These are phyloP conservation scores for Boletus sp. DNA, from an alignment of 1,284 basidiomycete species.

Conservation along the genomic window DNA sequence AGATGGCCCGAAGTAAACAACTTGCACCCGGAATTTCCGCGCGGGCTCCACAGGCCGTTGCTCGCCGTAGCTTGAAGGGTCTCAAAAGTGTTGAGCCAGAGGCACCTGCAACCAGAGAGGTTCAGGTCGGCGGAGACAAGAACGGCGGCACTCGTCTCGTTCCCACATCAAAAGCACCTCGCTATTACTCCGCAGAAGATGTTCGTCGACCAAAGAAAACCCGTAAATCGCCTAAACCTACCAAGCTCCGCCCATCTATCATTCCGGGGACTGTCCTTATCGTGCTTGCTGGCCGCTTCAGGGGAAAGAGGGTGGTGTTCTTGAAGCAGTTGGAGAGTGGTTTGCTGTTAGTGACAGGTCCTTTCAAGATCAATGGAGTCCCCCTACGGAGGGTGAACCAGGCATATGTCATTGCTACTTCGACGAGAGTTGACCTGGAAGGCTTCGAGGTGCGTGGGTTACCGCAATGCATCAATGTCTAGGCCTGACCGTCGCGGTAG, in stretches of 20 bases:
- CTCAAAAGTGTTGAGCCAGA: slow-evolving; percentile 77
- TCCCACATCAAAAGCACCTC: slow-evolving; percentile 86
- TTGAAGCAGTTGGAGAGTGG: slow-evolving; percentile 97
- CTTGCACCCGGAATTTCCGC: slow-evolving; percentile 79
- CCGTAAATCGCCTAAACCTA: slow-evolving; percentile 82
- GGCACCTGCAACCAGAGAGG: slow-evolving; percentile 72
- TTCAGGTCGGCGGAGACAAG: slow-evolving; percentile 86
- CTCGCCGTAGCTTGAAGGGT: slow-evolving; percentile 82
- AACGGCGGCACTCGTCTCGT: slow-evolving; percentile 90
- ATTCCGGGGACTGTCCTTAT: slow-evolving; percentile 96
- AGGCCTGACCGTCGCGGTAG: slow-evolving; percentile 42
- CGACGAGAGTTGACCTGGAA: slow-evolving; percentile 90
- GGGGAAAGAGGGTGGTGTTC: slow-evolving; percentile 98
- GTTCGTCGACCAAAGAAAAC: slow-evolving; percentile 88
- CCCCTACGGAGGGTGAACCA: slow-evolving; percentile 98
- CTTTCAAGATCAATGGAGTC: slow-evolving; percentile 99
- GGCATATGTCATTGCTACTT: slow-evolving; percentile 99
- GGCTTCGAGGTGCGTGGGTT: slow-evolving; percentile 63
- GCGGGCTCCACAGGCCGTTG: slow-evolving; percentile 80
- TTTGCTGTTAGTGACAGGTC: slow-evolving; percentile 94
- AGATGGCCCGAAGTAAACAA: slow-evolving; percentile 95
- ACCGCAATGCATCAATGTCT: slow-evolving; percentile 16
- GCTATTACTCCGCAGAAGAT: slow-evolving; percentile 98
- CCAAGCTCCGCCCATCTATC: slow-evolving; percentile 86
- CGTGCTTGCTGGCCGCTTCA: slow-evolving; percentile 97